These are phyloP conservation scores for Stachybotrys chartarum DNA, from an alignment of 2,329 filamentous ascomycete genomes.

Conservation along the genomic window DNA sequence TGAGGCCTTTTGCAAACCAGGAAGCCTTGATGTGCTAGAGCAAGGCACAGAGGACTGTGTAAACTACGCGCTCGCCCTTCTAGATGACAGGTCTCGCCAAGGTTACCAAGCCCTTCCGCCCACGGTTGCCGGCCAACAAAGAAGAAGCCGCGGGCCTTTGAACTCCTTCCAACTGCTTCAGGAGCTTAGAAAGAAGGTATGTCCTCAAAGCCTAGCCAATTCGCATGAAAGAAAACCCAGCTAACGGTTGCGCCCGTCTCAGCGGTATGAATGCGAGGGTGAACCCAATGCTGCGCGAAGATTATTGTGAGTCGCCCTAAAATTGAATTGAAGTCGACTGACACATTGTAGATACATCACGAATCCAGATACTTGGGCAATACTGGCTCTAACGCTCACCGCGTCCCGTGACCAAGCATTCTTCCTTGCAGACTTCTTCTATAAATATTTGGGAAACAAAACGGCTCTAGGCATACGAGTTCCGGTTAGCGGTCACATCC, in stretches of 20 bases:
- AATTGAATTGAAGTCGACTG: background rate
- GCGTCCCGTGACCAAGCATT: background rate
- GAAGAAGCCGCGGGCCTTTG: too few species aligned
- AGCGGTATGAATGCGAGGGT: constrained; percentile 1
- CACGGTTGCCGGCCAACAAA: background rate
- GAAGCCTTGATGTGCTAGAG: background rate
- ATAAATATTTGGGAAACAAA: constrained; percentile 1
- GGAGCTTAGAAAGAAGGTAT: constrained; percentile 1
- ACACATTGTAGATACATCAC: constrained; percentile 1
- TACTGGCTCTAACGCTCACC: background rate
- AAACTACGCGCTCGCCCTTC: background rate
- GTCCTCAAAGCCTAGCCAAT: background rate
- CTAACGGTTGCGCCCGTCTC: background rate
- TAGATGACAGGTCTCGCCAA: constrained; percentile 1
- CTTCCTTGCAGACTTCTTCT: constrained; percentile 2
- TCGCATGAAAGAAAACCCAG: background rate
- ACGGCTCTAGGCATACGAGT: constrained; percentile 1
- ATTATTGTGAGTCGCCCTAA: background rate
- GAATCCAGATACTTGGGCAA: constrained; percentile 1
- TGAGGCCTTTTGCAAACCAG: background rate
- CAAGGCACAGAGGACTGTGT: background rate
- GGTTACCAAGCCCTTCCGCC: background rate
- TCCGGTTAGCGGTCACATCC: background rate
- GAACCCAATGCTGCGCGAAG: constrained; percentile 1
- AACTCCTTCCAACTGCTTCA: background rate